A percentile compares a stretch with the other conserved stretches of the same genome.
These are phyloP conservation scores for Podila clonocystis DNA, from an alignment of 192 early-diverging fungal genomes.

Conservation along the genomic window DNA sequence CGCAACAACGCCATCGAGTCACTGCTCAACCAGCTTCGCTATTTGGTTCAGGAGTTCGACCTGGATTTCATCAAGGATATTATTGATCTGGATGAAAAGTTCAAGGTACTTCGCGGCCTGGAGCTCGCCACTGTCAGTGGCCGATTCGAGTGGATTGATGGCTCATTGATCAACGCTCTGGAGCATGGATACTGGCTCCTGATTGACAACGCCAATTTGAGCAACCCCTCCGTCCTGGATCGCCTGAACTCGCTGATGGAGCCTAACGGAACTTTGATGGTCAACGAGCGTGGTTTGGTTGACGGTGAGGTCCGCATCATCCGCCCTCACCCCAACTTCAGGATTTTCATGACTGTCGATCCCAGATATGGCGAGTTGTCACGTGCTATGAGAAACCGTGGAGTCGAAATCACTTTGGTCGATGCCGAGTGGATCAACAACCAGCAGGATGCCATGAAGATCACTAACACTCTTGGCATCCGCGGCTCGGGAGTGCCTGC, in stretches of 20 bases:
- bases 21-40: constrained; percentile 38
- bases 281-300: constrained; percentile 91
- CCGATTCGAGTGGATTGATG: constrained; percentile 98
- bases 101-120: constrained; percentile 49
- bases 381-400: constrained; percentile 97
- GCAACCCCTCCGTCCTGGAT: constrained; percentile 94
- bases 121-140: constrained; percentile 71
- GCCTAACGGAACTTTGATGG: constrained; percentile 83
- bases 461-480: constrained; percentile 59
- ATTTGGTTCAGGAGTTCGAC: constrained; percentile 42
- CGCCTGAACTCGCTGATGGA: constrained; percentile 95
- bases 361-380: constrained; percentile 93
- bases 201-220: constrained; percentile 96
- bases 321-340: constrained; percentile 87
- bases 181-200: constrained; percentile 93
- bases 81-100: constrained; percentile 37
- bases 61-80: constrained; percentile 33
- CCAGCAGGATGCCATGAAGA: constrained; percentile 56
- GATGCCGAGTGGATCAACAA: constrained; percentile 62
- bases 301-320: constrained; percentile 83
- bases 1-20: constrained; percentile 44
- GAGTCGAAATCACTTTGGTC: constrained; percentile 87
- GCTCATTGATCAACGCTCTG: constrained; percentile 88
- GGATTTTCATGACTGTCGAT: constrained; percentile 97
- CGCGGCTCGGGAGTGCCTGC: constrained; percentile 50